Evolutionary conservation across 2,329 filamentous ascomycete species (phyloP), one percentile per base, ranked within the genome.

Genomic region (Dryadomyces sulphureus): DNA sequence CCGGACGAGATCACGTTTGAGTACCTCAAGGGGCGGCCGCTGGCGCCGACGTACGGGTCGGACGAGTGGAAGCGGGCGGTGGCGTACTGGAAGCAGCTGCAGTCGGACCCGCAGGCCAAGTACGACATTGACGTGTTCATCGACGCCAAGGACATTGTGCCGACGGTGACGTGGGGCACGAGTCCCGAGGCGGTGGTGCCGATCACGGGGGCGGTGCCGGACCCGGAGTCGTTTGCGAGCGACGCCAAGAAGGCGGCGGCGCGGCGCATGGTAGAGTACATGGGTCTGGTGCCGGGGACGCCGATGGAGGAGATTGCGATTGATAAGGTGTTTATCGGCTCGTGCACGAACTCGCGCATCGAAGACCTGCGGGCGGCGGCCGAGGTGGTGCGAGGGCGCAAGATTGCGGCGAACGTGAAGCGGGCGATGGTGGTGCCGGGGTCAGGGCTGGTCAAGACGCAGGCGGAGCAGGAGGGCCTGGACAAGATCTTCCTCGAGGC

Each of bases 261-360:
- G 58, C 76, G 78, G 52, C 77, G 88, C 47, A 86, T 89, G 63
- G 73, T 98, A 22, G 81, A 95, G 62, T 98, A 98, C 66, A 98
- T 98, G 92, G 92, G 92, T 32, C 73, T 98, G 45, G 82, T 74
- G 6, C 70, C 90, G 21, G 88, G 88, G 47, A 94, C 84, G 0
- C 82, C 77, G 8, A 92, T 98, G 81, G 78, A 94, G 61, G 88
- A 96, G n/a, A 81, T 98, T 53, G 65, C 72, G 24, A 67, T 96
- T 45, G 92, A 98, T 73, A 96, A 96, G 72, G 80, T 96, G 54
- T 98, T 96, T 62, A 95, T 96, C 56, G 92, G 92, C 40, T 94
- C 88, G 11, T 98, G 92, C 75, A 98, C 92, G 34, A 98, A 98
- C 62, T 86, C 90, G 14, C 79, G 92, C 58, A 95, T 98, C 52